phyloP scores from a whole-genome alignment of 306 rosid species.

The Trifolium subterraneum region DNA sequence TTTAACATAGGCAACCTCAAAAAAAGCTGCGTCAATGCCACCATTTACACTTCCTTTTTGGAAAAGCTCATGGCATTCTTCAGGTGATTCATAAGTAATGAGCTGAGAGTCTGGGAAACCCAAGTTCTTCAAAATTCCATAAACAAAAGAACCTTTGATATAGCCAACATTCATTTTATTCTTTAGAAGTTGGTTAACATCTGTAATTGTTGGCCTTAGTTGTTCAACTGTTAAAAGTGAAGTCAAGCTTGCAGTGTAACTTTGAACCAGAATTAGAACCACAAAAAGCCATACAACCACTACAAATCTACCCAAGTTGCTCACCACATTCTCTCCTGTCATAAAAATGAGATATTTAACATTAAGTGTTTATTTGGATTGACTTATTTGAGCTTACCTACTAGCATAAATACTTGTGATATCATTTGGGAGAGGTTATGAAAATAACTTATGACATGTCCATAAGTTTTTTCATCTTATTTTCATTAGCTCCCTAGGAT shows the following conservation, averaged over 20 bases:
- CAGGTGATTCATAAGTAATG: constrained; percentile 13
- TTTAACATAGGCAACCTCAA: constrained; percentile 57
- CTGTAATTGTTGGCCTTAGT: constrained; percentile 52
- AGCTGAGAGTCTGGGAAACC: constrained; percentile 48
- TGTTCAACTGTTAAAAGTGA: constrained; percentile 66
- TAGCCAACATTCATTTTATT: constrained; percentile 54
- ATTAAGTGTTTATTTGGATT: neutral
- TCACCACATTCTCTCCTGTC: constrained; percentile 60
- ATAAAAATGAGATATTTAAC: neutral
- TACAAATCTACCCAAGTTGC: constrained; percentile 66
- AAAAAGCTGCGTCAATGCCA: constrained; percentile 62
- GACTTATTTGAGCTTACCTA: too few relatives aligned
- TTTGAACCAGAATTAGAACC: constrained; percentile 63
- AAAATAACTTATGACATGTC: too few relatives aligned
- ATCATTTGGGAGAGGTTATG: too few relatives aligned
- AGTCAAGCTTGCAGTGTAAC: constrained; percentile 70
- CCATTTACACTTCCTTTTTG: constrained; percentile 53
- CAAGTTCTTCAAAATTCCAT: constrained; percentile 37
- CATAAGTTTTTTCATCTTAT: too few relatives aligned
- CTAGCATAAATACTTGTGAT: too few relatives aligned
- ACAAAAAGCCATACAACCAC: constrained; percentile 70
- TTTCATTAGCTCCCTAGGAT: too few relatives aligned
- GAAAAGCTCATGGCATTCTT: constrained; percentile 53
- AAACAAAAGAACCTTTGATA: constrained; percentile 51
- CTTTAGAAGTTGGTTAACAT: constrained; percentile 48